Base-by-base conservation (phyloP, 2,329 filamentous ascomycete genomes). In the Beauveria bassiana region DNA sequence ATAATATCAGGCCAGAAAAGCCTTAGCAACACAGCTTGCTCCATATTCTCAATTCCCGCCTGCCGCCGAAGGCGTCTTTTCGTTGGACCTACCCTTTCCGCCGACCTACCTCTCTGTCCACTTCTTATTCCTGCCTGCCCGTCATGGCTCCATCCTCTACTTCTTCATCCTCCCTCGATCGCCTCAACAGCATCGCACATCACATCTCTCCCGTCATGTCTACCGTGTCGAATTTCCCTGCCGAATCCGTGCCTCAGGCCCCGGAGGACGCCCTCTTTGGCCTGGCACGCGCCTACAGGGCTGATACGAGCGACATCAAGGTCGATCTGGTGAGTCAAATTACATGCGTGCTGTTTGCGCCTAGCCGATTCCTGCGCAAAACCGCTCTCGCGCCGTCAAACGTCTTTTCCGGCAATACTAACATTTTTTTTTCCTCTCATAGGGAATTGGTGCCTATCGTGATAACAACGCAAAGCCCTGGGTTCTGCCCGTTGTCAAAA, bases 381-480 rank as follows among this genome's bases (percentile, higher is more conserved):
- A 18, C 22, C 22, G 49, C 45, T 47, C 20, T 20, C 45, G 45
- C 45, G 14, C 2, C 45, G 22, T 24, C 34, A 38, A 22, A 3
- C 45, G 20, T 47, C 6, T 8, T 24, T 4, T 2, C 6, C 22
- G 5, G 5, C 20, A 31, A 50, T 50, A 16, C 58, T 60, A 40
- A 60, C 22, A 20, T 20, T n/a, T 14, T n/a, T 4, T 28, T 45
- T 28, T 22, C n/a, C 45, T 9, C 28, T 1, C 52, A 31, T 62
- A 85, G 83, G 85, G 85, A 62, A 86, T 98, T 78, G 95, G 95
- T 68, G 95, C 95, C 63, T 99, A 99, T 78, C 85, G 95, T 73
- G 95, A 96, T 72, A 83, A 98, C 78, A 89, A 93, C 72, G 93
- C 92, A 64, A 98, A 98, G 80, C 95, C 95, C 3, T 99, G 95